A percentile compares a stretch with the other conserved stretches of the same genome.
Conservation (phyloP, 768 basidiomycete genomes). For the Antrodiella citrinella region DNA sequence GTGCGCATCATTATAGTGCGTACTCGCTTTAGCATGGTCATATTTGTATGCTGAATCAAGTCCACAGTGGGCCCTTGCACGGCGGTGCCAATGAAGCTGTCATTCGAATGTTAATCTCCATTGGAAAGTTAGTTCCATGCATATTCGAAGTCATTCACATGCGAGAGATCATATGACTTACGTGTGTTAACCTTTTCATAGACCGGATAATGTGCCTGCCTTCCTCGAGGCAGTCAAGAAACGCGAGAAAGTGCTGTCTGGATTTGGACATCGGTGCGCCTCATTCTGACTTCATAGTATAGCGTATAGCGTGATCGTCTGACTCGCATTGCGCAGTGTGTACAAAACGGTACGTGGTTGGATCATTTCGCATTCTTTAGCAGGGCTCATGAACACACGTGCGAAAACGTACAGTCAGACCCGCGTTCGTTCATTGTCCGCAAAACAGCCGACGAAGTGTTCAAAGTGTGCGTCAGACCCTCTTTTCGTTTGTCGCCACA, state of each 20-base stretch:
- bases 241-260: constrained; percentile 82
- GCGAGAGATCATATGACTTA: no score
- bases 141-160: no score
- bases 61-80: constrained; percentile 58
- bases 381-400: no score
- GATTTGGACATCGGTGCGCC: constrained; percentile 77
- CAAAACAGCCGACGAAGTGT: constrained; percentile 87
- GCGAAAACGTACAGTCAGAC: constrained; percentile 78
- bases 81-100: constrained; percentile 92
- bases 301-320: not conserved
- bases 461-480: constrained; percentile 56
- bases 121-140: constrained; percentile 53
- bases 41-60: constrained; percentile 4
- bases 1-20: constrained; percentile 77
- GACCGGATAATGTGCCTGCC: constrained; percentile 76
- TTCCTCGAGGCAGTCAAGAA: constrained; percentile 85
- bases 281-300: not conserved
- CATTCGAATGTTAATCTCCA: constrained; percentile 86
- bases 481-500: not conserved
- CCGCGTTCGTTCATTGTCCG: constrained; percentile 88
- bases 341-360: constrained; percentile 57
- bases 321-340: constrained; percentile 30
- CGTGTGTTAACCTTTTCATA: no score
- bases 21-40: not conserved
- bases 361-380: not conserved